phyloP scores from a whole-genome alignment of 1,284 basidiomycete species.

The Ceratobasidium sp. region DNA sequence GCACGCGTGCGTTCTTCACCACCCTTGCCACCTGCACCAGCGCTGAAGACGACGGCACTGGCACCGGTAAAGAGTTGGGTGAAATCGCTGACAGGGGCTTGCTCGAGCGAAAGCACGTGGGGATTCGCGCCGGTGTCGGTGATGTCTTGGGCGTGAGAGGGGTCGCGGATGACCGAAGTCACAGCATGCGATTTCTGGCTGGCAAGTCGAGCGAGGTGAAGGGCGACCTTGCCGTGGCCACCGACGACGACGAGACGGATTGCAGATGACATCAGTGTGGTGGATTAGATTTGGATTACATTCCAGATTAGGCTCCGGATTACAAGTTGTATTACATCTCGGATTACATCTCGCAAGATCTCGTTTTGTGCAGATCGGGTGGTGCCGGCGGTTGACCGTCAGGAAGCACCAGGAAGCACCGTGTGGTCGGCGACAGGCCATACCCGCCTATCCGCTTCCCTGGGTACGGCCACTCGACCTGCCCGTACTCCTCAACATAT shows the following conservation, averaged over 20 bases:
- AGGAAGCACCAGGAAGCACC: neutral
- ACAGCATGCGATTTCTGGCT: conserved; percentile 60
- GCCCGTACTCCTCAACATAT: conserved; percentile 6
- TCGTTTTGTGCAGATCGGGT: no score
- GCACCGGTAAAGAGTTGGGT: conserved; percentile 64
- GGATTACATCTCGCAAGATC: no score
- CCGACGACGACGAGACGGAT: conserved; percentile 64
- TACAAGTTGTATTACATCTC: no score
- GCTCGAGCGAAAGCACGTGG: conserved; percentile 72
- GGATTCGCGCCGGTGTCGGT: conserved; percentile 64
- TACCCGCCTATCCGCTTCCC: neutral
- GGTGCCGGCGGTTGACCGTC: no score
- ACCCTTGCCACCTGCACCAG: conserved; percentile 79
- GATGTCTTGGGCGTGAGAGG: conserved; percentile 66
- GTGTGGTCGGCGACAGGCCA: neutral
- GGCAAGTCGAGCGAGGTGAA: conserved; percentile 65
- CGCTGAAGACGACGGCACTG: conserved; percentile 73
- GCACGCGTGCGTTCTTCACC: conserved; percentile 64
- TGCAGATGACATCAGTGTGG: neutral
- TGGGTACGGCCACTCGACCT: neutral
- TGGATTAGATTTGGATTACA: no score
- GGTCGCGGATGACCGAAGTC: conserved; percentile 70
- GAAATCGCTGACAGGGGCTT: conserved; percentile 65
- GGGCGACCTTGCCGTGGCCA: conserved; percentile 69
- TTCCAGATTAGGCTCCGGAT: no score